These are phyloP conservation scores for Stephania cephalantha DNA, from an alignment of 164 flowering plant genomes.

Conservation along the genomic window DNA sequence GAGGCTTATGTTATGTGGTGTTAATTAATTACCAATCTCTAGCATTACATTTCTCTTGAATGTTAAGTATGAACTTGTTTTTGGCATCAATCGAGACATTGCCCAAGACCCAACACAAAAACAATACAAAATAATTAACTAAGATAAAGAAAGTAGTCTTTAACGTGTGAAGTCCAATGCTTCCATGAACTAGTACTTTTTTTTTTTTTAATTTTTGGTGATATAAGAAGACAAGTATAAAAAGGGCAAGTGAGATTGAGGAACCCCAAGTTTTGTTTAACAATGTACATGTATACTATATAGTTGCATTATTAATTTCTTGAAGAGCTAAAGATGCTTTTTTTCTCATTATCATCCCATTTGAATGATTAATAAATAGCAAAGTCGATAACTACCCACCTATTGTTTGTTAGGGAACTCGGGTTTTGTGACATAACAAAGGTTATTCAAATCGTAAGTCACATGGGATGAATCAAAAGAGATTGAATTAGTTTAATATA, in stretches of 20 bases:
- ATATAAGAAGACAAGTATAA: slow-evolving; percentile 7
- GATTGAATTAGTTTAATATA: slow-evolving; percentile 8
- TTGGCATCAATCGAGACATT: slow-evolving; percentile 5
- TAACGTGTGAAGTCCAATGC: not conserved
- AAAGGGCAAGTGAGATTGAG: slow-evolving; percentile 11
- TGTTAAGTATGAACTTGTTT: slow-evolving; percentile 1
- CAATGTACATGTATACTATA: not conserved
- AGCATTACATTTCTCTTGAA: not conserved
- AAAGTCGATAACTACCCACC: not conserved
- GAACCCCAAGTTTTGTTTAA: slow-evolving; percentile 1
- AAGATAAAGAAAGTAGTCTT: too few species aligned
- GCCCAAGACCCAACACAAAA: slow-evolving; percentile 21
- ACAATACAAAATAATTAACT: not conserved
- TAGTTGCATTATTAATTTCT: slow-evolving; percentile 6
- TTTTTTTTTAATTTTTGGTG: not conserved
- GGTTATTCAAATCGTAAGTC: slow-evolving; percentile 6
- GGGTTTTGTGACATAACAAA: not conserved
- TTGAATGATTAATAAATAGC: too few species aligned
- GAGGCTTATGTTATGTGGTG: slow-evolving; percentile 34
- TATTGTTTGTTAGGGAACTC: not conserved
- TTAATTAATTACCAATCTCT: slow-evolving; percentile 18
- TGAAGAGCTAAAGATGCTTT: slow-evolving; percentile 16
- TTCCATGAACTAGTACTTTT: slow-evolving; percentile 6
- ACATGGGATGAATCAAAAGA: slow-evolving; percentile 3
- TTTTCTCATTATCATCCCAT: not conserved